A percentile compares a stretch with the other conserved stretches of the same genome.
Conservation (phyloP, 148 eudicot genomes). For the Persicaria tinctoria region DNA sequence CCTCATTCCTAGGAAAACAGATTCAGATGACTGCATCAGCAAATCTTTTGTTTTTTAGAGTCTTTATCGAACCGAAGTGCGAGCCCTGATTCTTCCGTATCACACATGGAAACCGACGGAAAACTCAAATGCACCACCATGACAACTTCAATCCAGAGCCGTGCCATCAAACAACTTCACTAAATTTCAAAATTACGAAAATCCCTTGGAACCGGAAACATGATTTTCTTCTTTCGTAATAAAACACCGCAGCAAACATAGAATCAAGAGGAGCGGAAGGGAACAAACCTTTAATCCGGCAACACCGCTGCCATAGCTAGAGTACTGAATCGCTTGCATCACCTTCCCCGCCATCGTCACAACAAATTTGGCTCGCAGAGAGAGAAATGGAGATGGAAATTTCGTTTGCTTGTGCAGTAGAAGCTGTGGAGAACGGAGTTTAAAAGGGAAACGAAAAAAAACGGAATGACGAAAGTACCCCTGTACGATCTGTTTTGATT, state of each 20-base stretch:
- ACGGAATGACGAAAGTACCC: background rate
- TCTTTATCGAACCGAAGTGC: background rate
- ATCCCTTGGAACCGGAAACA: background rate
- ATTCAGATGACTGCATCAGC: background rate
- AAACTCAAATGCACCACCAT: background rate
- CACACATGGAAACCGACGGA: background rate
- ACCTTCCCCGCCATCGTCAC: slow-evolving; percentile 25
- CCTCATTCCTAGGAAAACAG: background rate
- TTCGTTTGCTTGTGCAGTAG: background rate
- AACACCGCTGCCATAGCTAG: slow-evolving; percentile 41
- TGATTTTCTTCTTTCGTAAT: too few relatives aligned
- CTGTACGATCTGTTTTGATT: background rate
- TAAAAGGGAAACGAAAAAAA: too few relatives aligned
- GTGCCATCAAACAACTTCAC: background rate
- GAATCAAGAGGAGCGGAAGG: background rate
- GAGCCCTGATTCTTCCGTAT: background rate
- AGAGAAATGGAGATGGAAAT: background rate
- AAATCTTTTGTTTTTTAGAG: background rate
- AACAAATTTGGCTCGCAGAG: background rate
- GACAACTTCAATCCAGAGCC: background rate
- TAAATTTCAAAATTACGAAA: background rate
- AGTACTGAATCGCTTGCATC: slow-evolving; percentile 47
- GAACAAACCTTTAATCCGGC: slow-evolving; percentile 35
- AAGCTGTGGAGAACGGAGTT: background rate
- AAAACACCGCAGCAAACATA: background rate